phyloP scores from a whole-genome alignment of 2,329 filamentous ascomycete genomes.

The Nannizzia gypsea region DNA sequence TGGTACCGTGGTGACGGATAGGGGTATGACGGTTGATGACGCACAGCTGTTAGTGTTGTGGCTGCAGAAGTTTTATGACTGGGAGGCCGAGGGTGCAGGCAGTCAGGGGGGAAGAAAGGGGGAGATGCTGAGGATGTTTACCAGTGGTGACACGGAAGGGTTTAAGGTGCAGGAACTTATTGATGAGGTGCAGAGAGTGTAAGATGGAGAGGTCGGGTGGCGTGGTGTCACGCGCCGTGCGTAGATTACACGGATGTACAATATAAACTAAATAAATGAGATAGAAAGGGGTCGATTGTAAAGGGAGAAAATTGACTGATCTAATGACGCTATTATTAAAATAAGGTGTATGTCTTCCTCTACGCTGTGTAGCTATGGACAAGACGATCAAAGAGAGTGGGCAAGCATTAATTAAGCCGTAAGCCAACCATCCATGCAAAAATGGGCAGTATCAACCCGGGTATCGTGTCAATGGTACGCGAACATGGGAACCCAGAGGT shows the following conservation, averaged over 20 bases:
- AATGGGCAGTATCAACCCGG: not conserved
- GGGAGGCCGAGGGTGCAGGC: conserved; percentile 43
- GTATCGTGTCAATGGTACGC: conserved; percentile 2
- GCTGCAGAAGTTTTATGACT: conserved; percentile 79
- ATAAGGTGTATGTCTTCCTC: not conserved
- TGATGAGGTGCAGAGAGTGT: conserved; percentile 65
- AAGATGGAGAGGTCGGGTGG: not conserved
- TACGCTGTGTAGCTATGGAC: not conserved
- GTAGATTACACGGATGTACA: not conserved
- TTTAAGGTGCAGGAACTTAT: conserved; percentile 79
- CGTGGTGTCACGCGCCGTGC: not conserved
- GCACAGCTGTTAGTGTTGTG: conserved; percentile 87
- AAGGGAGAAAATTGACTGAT: too few relatives aligned
- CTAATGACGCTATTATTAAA: not conserved
- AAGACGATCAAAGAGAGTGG: not conserved
- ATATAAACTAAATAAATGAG: not conserved
- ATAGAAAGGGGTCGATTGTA: too few relatives aligned
- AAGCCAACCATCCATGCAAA: not conserved
- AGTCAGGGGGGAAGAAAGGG: conserved; percentile 48
- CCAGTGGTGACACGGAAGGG: conserved; percentile 53
- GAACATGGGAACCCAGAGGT: not conserved
- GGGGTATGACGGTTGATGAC: conserved; percentile 66
- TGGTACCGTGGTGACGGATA: conserved; percentile 62
- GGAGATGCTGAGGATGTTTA: conserved; percentile 70
- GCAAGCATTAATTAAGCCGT: not conserved